phyloP scores from a whole-genome alignment of 1,284 basidiomycete genomes.

The Testicularia cyperi region DNA sequence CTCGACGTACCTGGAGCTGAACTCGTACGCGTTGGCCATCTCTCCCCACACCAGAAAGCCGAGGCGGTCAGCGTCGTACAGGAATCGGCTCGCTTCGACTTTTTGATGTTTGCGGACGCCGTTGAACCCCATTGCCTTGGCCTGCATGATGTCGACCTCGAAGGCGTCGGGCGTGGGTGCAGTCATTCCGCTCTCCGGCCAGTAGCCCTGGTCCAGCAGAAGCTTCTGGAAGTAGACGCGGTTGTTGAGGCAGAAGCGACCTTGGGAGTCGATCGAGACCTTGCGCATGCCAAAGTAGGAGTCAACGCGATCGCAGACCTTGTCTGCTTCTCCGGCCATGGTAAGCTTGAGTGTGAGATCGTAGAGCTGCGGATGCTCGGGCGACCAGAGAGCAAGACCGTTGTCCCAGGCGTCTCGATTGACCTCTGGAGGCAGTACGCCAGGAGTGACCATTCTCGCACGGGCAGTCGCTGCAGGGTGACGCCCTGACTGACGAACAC shows the following conservation, averaged over 20 bases:
- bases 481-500: conserved; percentile 8
- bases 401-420: conserved; percentile 36
- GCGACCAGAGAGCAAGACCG: conserved; percentile 37
- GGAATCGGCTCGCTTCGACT: conserved; percentile 22
- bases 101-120: conserved; percentile 43
- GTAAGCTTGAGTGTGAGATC: conserved; percentile 13
- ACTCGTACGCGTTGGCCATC: conserved; percentile 46
- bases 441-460: conserved; percentile 3
- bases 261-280: conserved; percentile 29
- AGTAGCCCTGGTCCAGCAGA: conserved; percentile 44
- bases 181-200: conserved; percentile 25
- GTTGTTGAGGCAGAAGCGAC: conserved; percentile 42
- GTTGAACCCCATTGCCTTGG: conserved; percentile 43
- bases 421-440: conserved; percentile 17
- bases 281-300: conserved; percentile 49
- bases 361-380: conserved; percentile 38
- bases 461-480: conserved; percentile 12
- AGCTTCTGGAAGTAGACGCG: conserved; percentile 38
- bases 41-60: conserved; percentile 45
- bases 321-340: neutral
- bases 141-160: conserved; percentile 20
- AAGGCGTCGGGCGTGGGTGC: conserved; percentile 13
- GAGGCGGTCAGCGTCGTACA: conserved; percentile 31
- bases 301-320: conserved; percentile 7
- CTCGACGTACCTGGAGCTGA: conserved; percentile 14